These are phyloP conservation scores for Aspergillus proliferans DNA, from an alignment of 2,329 filamentous ascomycete species.

Conservation along the genomic window DNA sequence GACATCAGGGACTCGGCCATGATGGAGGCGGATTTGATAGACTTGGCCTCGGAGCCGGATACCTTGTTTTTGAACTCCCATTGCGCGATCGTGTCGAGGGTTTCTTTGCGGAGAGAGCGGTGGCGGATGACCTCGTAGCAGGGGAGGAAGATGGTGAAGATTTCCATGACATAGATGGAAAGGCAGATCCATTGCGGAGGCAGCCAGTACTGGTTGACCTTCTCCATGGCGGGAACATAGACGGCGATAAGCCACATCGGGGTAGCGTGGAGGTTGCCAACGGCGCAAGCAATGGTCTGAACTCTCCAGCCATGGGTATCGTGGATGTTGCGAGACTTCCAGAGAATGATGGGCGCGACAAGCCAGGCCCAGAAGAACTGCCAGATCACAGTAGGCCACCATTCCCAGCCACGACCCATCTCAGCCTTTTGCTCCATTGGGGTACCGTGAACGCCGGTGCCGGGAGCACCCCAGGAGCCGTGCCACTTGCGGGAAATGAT, in stretches of 20 bases:
- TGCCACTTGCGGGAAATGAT: conserved; percentile 62
- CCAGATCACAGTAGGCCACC: conserved; percentile 40
- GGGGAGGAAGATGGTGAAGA: conserved; percentile 59
- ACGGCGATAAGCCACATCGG: conserved; percentile 59
- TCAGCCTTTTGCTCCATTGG: conserved; percentile 38
- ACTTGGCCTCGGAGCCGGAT: conserved; percentile 16
- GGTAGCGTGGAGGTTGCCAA: conserved; percentile 53
- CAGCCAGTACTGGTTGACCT: conserved; percentile 51
- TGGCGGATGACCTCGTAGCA: conserved; percentile 50
- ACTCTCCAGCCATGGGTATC: conserved; percentile 62
- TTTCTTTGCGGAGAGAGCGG: conserved; percentile 27
- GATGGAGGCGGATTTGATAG: conserved; percentile 23
- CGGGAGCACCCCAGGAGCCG: conserved; percentile 40
- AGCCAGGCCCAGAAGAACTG: conserved; percentile 18
- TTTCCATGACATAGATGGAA: conserved; percentile 58
- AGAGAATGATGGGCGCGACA: conserved; percentile 41
- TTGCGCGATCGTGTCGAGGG: conserved; percentile 30
- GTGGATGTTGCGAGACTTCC: conserved; percentile 54
- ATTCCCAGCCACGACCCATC: conserved; percentile 55
- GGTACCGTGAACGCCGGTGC: conserved; percentile 48
- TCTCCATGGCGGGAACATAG: conserved; percentile 49
- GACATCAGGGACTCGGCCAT: conserved; percentile 25
- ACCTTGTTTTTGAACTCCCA: conserved; percentile 33
- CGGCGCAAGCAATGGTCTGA: conserved; percentile 52
- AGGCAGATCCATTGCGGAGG: conserved; percentile 58